A percentile compares a stretch with the other conserved stretches of the same genome.
phyloP scores from a whole-genome alignment of 768 basidiomycete species.

The Tulasnella sp. region DNA sequence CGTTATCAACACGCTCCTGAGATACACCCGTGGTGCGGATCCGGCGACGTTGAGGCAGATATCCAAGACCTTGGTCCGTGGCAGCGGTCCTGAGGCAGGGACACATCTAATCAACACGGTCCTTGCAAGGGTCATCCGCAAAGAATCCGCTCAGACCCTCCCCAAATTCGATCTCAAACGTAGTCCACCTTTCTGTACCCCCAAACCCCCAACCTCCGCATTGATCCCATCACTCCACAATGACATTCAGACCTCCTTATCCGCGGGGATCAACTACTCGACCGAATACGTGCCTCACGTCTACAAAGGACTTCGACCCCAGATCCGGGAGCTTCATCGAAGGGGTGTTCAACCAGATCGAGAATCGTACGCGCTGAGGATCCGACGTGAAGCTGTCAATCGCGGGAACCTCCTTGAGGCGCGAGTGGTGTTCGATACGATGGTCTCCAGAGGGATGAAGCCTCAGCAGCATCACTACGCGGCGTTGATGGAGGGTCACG shows the following conservation, averaged over 20 bases:
- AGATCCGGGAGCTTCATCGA: not conserved
- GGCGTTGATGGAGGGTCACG: slow-evolving; percentile 68
- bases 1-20: too few relatives aligned
- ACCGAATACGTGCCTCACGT: not conserved
- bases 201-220: not conserved
- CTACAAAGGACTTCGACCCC: not conserved
- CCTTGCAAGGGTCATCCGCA: not conserved
- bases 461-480: slow-evolving; percentile 63
- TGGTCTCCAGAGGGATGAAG: slow-evolving; percentile 57
- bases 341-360: slow-evolving; percentile 27
- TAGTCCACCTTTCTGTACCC: too few relatives aligned
- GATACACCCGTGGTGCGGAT: too few relatives aligned
- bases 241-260: not conserved
- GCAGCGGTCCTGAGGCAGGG: too few relatives aligned
- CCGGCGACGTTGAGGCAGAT: too few relatives aligned
- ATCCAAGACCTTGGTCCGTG: too few relatives aligned
- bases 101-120: not conserved
- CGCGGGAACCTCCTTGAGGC: slow-evolving; percentile 36
- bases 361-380: slow-evolving; percentile 47
- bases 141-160: not conserved
- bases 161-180: too few relatives aligned
- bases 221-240: not conserved
- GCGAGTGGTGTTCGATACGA: slow-evolving; percentile 44
- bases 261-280: not conserved
- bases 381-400: slow-evolving; percentile 48